Conservation (phyloP, 2,329 filamentous ascomycete genomes). For the Apiospora koreana region DNA sequence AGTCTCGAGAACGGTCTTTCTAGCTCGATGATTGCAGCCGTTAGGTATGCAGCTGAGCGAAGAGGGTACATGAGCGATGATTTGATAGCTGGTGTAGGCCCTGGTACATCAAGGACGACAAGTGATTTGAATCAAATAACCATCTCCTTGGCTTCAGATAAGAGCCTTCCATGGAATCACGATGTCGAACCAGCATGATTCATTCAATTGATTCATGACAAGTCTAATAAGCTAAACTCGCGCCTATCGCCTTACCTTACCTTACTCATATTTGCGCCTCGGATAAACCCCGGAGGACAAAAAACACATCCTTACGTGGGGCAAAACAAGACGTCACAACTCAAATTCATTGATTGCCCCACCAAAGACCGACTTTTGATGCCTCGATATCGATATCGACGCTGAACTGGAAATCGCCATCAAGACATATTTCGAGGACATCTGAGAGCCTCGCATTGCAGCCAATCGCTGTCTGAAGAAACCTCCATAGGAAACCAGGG, state of each 20-base stretch:
- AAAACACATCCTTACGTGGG: neutral
- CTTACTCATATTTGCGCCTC: neutral
- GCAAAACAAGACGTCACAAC: constrained; percentile 6
- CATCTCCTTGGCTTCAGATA: too few species aligned
- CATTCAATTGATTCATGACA: neutral
- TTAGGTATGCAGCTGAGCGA: too few species aligned
- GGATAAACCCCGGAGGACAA: neutral
- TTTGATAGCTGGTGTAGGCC: too few species aligned
- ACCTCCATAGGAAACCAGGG: neutral
- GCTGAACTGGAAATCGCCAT: neutral
- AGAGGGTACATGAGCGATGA: too few species aligned
- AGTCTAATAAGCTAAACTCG: neutral
- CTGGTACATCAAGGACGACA: too few species aligned
- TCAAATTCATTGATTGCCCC: constrained; percentile 8
- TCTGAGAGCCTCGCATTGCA: neutral
- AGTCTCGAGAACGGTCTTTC: too few species aligned
- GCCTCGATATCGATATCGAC: constrained; percentile 10
- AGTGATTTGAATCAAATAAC: too few species aligned
- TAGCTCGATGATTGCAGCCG: too few species aligned
- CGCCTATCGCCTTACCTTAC: too few species aligned
- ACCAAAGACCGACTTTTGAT: constrained; percentile 10
- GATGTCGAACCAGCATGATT: neutral
- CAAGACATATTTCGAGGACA: neutral
- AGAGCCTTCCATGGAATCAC: neutral
- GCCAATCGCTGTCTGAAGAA: neutral